Evolutionary conservation across 2,329 filamentous ascomycete species (phyloP).

Genomic region (Biscogniauxia mediterranea): DNA sequence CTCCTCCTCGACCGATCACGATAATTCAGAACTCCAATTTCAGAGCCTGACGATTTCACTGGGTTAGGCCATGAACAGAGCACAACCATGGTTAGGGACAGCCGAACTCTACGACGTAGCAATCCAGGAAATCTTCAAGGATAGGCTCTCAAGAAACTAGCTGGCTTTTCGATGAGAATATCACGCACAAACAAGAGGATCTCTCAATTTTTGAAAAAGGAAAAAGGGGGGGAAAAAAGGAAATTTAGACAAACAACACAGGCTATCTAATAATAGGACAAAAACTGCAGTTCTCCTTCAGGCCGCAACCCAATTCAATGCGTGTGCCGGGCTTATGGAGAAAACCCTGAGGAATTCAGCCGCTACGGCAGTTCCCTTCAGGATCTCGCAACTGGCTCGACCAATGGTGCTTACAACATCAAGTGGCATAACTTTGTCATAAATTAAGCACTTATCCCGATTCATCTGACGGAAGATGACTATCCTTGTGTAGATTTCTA

Average conservation of each 20-base stretch:
- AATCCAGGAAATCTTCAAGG: too few relatives aligned
- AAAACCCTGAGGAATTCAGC: slow-evolving; percentile 28
- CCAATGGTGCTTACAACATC: slow-evolving; percentile 23
- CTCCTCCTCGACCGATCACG: too few relatives aligned
- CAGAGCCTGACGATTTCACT: too few relatives aligned
- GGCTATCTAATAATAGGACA: not conserved
- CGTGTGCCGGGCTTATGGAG: slow-evolving; percentile 19
- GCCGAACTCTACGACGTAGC: too few relatives aligned
- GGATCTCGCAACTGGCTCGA: slow-evolving; percentile 12
- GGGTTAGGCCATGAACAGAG: too few relatives aligned
- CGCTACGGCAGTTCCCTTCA: slow-evolving; percentile 24
- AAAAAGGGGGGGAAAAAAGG: not conserved
- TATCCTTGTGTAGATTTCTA: slow-evolving; percentile 13
- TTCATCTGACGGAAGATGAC: slow-evolving; percentile 18
- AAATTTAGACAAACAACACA: not conserved
- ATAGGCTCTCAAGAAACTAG: too few relatives aligned
- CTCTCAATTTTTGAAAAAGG: too few relatives aligned
- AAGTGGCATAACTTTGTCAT: slow-evolving; percentile 19
- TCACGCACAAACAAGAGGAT: not conserved
- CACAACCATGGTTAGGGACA: too few relatives aligned
- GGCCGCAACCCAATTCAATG: slow-evolving; percentile 8
- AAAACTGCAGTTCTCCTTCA: not conserved
- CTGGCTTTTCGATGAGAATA: too few relatives aligned
- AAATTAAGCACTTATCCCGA: slow-evolving; percentile 23
- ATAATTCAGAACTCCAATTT: too few relatives aligned